These are phyloP conservation scores for Carnegiea gigantea DNA, from an alignment of 179 eudicot genomes.

Conservation along the genomic window DNA sequence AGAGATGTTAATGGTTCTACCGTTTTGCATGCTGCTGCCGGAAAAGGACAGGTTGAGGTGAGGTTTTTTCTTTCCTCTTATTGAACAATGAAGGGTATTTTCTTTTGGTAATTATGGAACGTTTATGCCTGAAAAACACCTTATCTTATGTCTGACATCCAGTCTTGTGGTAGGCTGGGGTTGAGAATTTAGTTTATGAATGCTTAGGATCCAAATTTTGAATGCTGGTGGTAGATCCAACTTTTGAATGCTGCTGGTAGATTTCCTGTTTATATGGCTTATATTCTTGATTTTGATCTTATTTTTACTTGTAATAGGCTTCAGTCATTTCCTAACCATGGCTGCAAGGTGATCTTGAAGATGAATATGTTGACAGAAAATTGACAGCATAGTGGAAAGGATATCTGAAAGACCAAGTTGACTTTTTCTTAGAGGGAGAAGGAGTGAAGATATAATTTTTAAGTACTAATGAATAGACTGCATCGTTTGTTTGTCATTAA, in stretches of 20 bases:
- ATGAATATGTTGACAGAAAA: neutral
- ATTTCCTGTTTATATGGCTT: neutral
- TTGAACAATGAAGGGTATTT: neutral
- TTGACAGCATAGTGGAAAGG: conserved; percentile 3
- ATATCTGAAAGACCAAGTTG: conserved; percentile 5
- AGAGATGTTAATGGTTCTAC: conserved; percentile 72
- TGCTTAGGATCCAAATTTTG: neutral
- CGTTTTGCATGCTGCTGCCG: conserved; percentile 87
- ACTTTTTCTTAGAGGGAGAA: neutral
- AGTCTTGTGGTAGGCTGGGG: neutral
- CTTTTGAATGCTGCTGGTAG: conserved; percentile 2
- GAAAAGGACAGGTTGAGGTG: conserved; percentile 88
- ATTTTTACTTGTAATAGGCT: neutral
- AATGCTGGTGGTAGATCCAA: neutral
- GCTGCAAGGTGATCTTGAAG: neutral
- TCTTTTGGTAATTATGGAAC: neutral
- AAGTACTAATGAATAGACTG: neutral
- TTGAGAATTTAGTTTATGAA: neutral
- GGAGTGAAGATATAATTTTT: neutral
- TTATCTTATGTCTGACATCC: neutral
- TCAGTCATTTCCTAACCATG: neutral
- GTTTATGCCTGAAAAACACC: neutral
- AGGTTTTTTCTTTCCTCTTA: neutral
- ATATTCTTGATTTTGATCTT: neutral
- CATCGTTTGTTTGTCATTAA: neutral